Percentiles rank a stretch among this genome's conserved stretches.
These are phyloP conservation scores for Penicillium brevicompactum DNA, from an alignment of 2,329 filamentous ascomycete genomes.

Conservation along the genomic window DNA sequence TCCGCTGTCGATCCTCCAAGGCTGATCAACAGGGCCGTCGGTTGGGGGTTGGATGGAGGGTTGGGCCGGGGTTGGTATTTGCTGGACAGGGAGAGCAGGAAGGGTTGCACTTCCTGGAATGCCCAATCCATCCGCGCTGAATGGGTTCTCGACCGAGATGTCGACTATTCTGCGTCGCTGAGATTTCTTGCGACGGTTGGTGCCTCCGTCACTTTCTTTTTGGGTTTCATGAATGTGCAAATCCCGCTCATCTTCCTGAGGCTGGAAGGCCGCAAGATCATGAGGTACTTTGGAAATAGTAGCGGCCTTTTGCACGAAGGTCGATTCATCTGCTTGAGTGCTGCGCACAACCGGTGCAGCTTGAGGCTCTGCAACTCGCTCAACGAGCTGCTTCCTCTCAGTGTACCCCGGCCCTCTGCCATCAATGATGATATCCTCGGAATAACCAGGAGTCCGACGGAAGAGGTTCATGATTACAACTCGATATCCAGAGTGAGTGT, in stretches of 20 bases:
- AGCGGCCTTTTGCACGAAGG: slow-evolving; percentile 67
- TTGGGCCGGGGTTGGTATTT: slow-evolving; percentile 31
- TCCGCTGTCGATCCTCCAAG: slow-evolving; percentile 35
- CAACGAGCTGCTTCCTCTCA: slow-evolving; percentile 81
- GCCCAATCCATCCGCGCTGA: slow-evolving; percentile 32
- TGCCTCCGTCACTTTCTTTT: slow-evolving; percentile 34
- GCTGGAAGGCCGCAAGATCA: slow-evolving; percentile 13
- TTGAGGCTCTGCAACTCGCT: slow-evolving; percentile 74
- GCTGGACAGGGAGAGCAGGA: slow-evolving; percentile 32
- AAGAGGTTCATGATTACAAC: slow-evolving; percentile 96
- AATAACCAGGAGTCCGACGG: slow-evolving; percentile 83
- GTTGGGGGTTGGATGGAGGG: slow-evolving; percentile 26
- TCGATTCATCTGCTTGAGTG: slow-evolving; percentile 61
- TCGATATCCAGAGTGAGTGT: slow-evolving; percentile 81
- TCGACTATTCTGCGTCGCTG: slow-evolving; percentile 61
- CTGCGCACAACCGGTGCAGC: slow-evolving; percentile 78
- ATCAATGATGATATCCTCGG: slow-evolving; percentile 88
- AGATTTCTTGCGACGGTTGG: slow-evolving; percentile 50
- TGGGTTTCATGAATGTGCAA: slow-evolving; percentile 13
- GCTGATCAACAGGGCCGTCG: slow-evolving; percentile 29
- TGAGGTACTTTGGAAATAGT: slow-evolving; percentile 33
- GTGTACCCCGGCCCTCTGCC: slow-evolving; percentile 78
- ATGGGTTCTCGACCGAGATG: slow-evolving; percentile 51
- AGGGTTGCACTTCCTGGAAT: slow-evolving; percentile 30
- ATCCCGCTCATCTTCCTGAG: slow-evolving; percentile 17